Base-by-base conservation (phyloP, 306 rosid genomes). In the Vigna mungo region DNA sequence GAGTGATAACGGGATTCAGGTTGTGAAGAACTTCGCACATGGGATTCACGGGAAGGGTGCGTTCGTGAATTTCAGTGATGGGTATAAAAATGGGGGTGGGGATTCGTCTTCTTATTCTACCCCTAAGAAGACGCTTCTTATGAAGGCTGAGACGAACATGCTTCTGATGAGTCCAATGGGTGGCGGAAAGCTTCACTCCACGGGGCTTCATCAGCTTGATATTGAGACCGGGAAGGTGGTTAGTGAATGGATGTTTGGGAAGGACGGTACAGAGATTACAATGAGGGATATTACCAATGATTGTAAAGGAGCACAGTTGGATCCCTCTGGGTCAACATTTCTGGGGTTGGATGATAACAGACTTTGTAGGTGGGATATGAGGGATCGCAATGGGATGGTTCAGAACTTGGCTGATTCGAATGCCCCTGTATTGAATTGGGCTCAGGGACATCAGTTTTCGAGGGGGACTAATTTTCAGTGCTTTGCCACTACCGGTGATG, bases 321-420 rank as follows among this genome's bases (percentile, higher is more conserved):
- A 96, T 78, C 99, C 99, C 53, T 82, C 98, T 0, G 99, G 97
- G 4, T 92, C 98, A 0, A 96, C 99, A 53, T 96, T 96, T 60
- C 82, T 96, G 60, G 99, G 99, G 34, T 84, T 93, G 87, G 99
- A 96, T 83, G 98, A 96, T 82, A 96, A 91, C 76, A 84, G 99
- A 86, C 98, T 96, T 66, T 96, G 99, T 77, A 78, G 97, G 80
- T 96, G 99, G 99, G 99, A 96, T 84, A 96, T 96, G 99, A 91
- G 99, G 44, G 99, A 96, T 56, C 88, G 90, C 63, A 81, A 88
- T 68, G 99, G 99, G 67, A 77, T 96, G 77, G 98, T 96, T 85
- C 99, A 96, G 88, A 76, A 92, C 80, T 85, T 96, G 64, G 96
- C 91, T 18, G 78, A 43, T 53, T 72, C 96, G 20, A 36, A 5